Base-by-base conservation (phyloP, 106 monocot species). In the Xerophyta viscosa region DNA sequence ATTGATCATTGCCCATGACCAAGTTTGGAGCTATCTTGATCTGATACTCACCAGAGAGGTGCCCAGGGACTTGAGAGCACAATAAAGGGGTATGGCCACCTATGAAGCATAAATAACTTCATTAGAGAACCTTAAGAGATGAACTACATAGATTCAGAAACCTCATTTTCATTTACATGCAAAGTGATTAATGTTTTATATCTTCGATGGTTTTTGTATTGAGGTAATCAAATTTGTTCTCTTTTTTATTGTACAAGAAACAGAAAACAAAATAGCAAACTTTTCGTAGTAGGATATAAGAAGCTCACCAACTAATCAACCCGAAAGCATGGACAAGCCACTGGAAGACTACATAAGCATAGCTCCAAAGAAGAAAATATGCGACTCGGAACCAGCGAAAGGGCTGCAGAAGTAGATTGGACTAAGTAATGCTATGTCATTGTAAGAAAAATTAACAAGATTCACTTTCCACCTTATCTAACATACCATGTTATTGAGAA, bases 51-150 rank as follows among this genome's bases (percentile, higher is more conserved):
- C 82, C 87, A 93, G 26, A 77, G 33, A 33, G 92, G 80, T 29
- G 87, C 83, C 79, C 80, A 77, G 11, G 87, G 71, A 19, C 73
- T 75, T 12, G 63, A 42, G 20, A 87, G 87, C 52, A 87, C 68
- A n/a, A 93, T 80, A 62, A 93, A 93, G 57, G 92, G 83, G 24
- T 93, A 87, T 28, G 92, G 87, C 83, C 92, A 93, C 92, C 87
- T 92, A 25, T 65, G 14, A 50, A 72, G 48, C 45, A 62, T 11
- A 58, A 60, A 24, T 36, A 63, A 39, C 12, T 37, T 15, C 39
- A 45, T 33, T 13, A 23, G 17, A 11, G 27, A 2, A 15, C 0
- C 20, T 30, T 25, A 31, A 37, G 7, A 17, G 20, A 39, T 7
- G 26, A 50, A 43, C n/a, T n/a, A n/a, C n/a, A n/a, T 23, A 4